Conservation (phyloP, 2,329 filamentous ascomycete genomes). For the Colletotrichum godetiae region DNA sequence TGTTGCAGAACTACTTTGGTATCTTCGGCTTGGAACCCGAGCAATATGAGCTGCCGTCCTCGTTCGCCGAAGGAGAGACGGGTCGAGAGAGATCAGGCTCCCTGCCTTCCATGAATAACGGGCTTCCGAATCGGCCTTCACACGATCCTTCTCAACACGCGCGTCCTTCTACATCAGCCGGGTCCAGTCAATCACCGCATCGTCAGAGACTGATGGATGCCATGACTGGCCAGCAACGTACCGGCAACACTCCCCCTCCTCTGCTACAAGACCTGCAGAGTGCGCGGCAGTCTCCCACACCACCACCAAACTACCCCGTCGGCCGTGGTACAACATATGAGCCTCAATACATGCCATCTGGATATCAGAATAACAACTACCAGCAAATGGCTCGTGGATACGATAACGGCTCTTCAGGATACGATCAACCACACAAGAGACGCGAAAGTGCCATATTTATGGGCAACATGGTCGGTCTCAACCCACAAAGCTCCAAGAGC, state of each 20-base stretch:
- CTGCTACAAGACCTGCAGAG: conserved; percentile 46
- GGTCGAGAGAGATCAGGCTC: conserved; percentile 41
- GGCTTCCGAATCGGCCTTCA: conserved; percentile 42
- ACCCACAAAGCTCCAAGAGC: conserved; percentile 63
- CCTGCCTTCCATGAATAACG: conserved; percentile 35
- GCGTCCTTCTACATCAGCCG: conserved; percentile 60
- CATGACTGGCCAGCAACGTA: conserved; percentile 45
- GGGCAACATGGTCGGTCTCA: conserved; percentile 60
- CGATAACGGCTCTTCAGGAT: conserved; percentile 47
- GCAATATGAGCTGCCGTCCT: conserved; percentile 68
- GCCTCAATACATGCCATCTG: conserved; percentile 50
- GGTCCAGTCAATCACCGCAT: conserved; percentile 62
- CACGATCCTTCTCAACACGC: conserved; percentile 45
- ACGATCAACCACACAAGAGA: conserved; percentile 57
- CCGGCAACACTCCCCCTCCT: conserved; percentile 61
- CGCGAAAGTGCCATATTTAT: conserved; percentile 72
- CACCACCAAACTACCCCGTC: conserved; percentile 47
- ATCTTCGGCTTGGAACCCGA: conserved; percentile 83
- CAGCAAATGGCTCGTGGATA: conserved; percentile 40
- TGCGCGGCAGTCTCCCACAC: conserved; percentile 56
- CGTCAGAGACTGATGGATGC: conserved; percentile 60
- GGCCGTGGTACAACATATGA: conserved; percentile 54
- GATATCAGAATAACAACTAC: conserved; percentile 39
- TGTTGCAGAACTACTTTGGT: conserved; percentile 87
- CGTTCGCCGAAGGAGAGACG: conserved; percentile 46